phyloP scores from a whole-genome alignment of 805 yeast species.

The Metschnikowia continentalis region DNA sequence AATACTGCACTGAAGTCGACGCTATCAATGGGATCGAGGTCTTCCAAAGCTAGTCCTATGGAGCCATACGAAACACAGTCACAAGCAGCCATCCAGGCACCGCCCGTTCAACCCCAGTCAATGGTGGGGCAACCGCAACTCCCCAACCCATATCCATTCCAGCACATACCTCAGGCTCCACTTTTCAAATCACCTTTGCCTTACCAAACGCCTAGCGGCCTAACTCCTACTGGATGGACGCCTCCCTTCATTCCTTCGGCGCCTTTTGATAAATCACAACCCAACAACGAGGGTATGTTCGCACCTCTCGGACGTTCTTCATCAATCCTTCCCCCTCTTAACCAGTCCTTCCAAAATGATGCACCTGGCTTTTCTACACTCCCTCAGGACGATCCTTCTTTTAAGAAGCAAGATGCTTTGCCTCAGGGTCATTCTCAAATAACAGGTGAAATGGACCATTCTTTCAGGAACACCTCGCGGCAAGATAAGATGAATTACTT shows the following conservation, averaged over 20 bases:
- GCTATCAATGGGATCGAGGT: not conserved
- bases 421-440: not conserved
- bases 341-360: not conserved
- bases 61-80: conserved; percentile 1
- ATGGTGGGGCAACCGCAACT: not conserved
- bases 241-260: not conserved
- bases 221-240: not conserved
- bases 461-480: not conserved
- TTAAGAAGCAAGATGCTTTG: not conserved
- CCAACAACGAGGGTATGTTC: not conserved
- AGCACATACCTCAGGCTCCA: not conserved
- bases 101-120: not conserved
- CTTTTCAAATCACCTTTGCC: not conserved
- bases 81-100: not conserved
- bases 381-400: not conserved
- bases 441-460: not conserved
- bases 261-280: not conserved
- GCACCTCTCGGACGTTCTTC: not conserved
- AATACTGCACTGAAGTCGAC: not conserved
- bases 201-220: not conserved
- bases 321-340: not conserved
- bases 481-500: conserved; percentile 7
- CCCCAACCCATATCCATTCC: not conserved
- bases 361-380: not conserved
- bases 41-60: not conserved